These are phyloP conservation scores for Alternaria postmessia DNA, from an alignment of 2,329 filamentous ascomycete genomes.

Conservation along the genomic window DNA sequence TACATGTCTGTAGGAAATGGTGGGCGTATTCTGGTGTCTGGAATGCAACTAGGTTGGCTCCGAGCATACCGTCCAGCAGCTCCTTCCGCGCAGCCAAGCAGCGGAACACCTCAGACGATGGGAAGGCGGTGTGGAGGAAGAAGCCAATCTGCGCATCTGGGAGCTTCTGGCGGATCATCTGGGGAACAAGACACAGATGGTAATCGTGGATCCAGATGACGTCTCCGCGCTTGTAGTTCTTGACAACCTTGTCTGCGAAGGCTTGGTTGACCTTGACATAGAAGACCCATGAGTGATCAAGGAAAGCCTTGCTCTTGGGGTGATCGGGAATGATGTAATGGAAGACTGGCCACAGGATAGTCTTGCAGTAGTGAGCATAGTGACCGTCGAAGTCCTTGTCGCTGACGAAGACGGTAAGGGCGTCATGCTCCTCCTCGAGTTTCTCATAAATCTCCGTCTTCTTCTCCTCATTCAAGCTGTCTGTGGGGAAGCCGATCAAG, in stretches of 20 bases:
- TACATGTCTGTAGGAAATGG: conserved; percentile 96
- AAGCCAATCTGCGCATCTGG: conserved; percentile 96
- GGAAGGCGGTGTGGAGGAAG: conserved; percentile 94
- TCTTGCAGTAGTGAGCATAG: conserved; percentile 96
- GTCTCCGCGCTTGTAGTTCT: conserved; percentile 92
- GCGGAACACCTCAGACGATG: conserved; percentile 93
- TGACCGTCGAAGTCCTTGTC: conserved; percentile 95
- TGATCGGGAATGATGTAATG: conserved; percentile 98
- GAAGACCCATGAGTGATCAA: conserved; percentile 95
- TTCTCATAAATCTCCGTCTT: conserved; percentile 85
- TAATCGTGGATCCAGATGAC: conserved; percentile 97
- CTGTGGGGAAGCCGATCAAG: conserved; percentile 92
- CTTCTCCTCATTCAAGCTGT: conserved; percentile 77
- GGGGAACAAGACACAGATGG: conserved; percentile 86
- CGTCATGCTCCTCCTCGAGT: conserved; percentile 81
- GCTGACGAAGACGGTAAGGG: conserved; percentile 82
- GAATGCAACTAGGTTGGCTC: conserved; percentile 91
- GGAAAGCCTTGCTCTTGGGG: conserved; percentile 96
- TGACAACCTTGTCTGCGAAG: conserved; percentile 88
- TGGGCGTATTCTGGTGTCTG: conserved; percentile 92
- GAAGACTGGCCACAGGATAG: conserved; percentile 96
- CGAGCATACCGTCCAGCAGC: conserved; percentile 89
- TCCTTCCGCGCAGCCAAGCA: conserved; percentile 88
- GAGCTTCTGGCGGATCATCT: conserved; percentile 87
- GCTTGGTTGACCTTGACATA: conserved; percentile 92